Base-by-base conservation (phyloP, 257 asterid species). In the Fraxinus anomala region DNA sequence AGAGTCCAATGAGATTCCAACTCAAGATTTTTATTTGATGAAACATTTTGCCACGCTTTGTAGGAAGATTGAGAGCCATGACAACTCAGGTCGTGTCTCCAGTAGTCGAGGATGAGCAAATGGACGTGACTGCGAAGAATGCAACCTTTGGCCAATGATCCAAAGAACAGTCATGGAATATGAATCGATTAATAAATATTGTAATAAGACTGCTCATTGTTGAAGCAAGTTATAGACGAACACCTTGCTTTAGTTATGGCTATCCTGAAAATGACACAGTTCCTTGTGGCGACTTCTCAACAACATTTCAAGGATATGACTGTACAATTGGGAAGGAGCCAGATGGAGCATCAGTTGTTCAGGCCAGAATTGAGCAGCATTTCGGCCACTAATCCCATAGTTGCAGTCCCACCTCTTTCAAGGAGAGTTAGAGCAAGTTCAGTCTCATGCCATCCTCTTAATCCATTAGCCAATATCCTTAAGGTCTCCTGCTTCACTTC, bases 321-420 rank as follows among this genome's bases (percentile, higher is more conserved):
- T 54, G 65, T 54, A 54, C 65, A 54, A 6, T 54, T n/a, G 23
- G 65, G 65, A n/a, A 54, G 24, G 2, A 16, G 63, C 23, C 61
- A 23, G 14, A 23, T 0, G 30, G 13, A 23, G 31, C 31, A 61
- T 61, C 31, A 61, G 33, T 61, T 11, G 33, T 61, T 23, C 31
- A 61, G 31, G 31, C 28, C 31, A 61, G 68, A 61, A 61, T 23
- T 31, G 54, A 73, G 40, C 31, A 78, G 47, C 81, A 78, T 21
- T 78, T 71, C 81, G 28, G 70, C 76, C 21, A 73, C 81, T 21
- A 71, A 73, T 6, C 81, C 76, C 71, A 78, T 59, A 40, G 76
- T 75, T 23, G 56, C 81, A 44, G 39, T 21, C 30, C 81, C 81
- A 39, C 76, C 33, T n/a, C 67, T 71, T 78, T 72, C 81, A 17